Percentiles rank a stretch among this genome's conserved stretches.
Evolutionary conservation across 2,329 filamentous ascomycete genomes (phyloP).

Genomic region (Trichoderma simmonsii): DNA sequence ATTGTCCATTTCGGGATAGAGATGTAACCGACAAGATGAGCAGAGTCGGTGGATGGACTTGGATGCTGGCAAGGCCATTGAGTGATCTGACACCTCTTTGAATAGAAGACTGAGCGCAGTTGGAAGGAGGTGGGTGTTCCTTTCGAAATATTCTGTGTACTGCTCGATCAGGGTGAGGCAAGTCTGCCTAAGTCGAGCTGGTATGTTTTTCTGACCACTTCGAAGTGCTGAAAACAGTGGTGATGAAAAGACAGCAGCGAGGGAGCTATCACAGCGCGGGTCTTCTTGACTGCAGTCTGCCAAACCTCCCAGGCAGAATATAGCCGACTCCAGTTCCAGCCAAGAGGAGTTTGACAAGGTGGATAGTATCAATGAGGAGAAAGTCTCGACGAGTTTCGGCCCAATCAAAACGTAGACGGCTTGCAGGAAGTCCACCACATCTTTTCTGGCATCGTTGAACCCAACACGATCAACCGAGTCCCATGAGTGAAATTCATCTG

Average conservation of each 20-base stretch:
- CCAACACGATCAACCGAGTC: conserved; percentile 64
- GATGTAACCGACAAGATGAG: conserved; percentile 66
- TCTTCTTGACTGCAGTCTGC: conserved; percentile 63
- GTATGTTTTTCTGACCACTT: conserved; percentile 51
- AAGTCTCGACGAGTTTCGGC: conserved; percentile 52
- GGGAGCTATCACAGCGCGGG: conserved; percentile 53
- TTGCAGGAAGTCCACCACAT: conserved; percentile 75
- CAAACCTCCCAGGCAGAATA: conserved; percentile 63
- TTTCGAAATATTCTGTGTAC: conserved; percentile 74
- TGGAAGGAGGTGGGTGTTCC: conserved; percentile 64
- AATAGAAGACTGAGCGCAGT: conserved; percentile 73
- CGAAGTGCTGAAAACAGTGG: conserved; percentile 55
- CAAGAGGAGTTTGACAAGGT: conserved; percentile 50
- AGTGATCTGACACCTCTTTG: conserved; percentile 59
- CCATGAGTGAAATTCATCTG: conserved; percentile 60
- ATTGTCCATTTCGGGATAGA: conserved; percentile 63
- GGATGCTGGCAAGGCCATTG: conserved; percentile 65
- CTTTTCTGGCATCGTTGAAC: conserved; percentile 71
- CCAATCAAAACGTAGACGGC: conserved; percentile 64
- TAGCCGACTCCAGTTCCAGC: conserved; percentile 58
- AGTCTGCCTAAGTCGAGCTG: conserved; percentile 62
- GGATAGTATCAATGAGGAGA: conserved; percentile 53
- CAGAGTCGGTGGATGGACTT: conserved; percentile 73
- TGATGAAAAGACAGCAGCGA: conserved; percentile 61
- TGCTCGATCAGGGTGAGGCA: conserved; percentile 68